Evolutionary conservation across 352 stramenopile species (phyloP).

Genomic region (Elongisporangium anandrum): DNA sequence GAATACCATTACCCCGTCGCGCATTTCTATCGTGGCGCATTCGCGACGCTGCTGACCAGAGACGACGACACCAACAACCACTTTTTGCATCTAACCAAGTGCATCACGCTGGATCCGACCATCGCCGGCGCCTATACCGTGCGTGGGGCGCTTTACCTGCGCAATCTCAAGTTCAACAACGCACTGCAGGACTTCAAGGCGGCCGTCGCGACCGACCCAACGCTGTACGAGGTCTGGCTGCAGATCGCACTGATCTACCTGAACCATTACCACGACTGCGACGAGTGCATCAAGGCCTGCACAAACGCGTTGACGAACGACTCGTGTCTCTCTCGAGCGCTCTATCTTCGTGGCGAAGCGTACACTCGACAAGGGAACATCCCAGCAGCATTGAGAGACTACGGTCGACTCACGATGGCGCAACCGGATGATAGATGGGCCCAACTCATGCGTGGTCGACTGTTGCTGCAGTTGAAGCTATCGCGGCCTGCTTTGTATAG

Average conservation of each 20-base stretch:
- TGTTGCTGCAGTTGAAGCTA: constrained; percentile 56
- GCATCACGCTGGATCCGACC: constrained; percentile 64
- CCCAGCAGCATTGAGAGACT: constrained; percentile 48
- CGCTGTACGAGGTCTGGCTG: constrained; percentile 71
- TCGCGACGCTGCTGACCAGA: constrained; percentile 39
- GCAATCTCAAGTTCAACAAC: constrained; percentile 69
- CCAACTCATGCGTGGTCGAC: constrained; percentile 45
- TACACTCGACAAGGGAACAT: constrained; percentile 60
- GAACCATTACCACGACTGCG: constrained; percentile 76
- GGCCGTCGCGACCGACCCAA: constrained; percentile 64
- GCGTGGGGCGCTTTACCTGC: constrained; percentile 59
- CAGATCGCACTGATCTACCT: constrained; percentile 80
- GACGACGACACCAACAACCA: constrained; percentile 27
- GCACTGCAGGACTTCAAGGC: constrained; percentile 81
- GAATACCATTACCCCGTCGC: constrained; percentile 78
- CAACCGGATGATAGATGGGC: constrained; percentile 62
- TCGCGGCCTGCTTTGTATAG: constrained; percentile 59
- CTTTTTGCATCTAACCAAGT: constrained; percentile 55
- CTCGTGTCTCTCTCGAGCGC: constrained; percentile 43
- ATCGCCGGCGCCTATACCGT: constrained; percentile 73
- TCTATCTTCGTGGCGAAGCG: constrained; percentile 67
- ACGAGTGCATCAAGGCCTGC: constrained; percentile 60
- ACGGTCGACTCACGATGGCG: constrained; percentile 51
- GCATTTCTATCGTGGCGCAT: constrained; percentile 74
- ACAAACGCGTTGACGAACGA: constrained; percentile 62